Percentiles rank a stretch among this genome's conserved stretches.
phyloP scores from a whole-genome alignment of 192 early-diverging fungal genomes.

The Gryganskiella cystojenkinii region DNA sequence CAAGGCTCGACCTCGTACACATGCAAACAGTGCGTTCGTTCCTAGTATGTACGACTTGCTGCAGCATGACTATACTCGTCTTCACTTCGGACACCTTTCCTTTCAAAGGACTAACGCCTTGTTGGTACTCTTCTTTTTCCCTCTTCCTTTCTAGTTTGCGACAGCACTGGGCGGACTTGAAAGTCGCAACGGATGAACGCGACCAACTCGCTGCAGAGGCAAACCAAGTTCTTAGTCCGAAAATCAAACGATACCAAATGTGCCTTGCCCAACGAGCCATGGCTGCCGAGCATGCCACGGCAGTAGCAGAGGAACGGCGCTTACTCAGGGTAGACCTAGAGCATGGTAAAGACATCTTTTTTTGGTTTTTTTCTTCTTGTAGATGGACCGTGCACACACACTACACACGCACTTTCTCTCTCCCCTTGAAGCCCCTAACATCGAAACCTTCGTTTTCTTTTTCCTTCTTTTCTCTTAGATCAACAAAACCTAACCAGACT shows the following conservation, averaged over 20 bases:
- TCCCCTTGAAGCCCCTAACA: neutral
- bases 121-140: neutral
- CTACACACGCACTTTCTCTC: too few species aligned
- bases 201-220: slow-evolving; percentile 29
- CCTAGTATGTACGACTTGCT: slow-evolving; percentile 27
- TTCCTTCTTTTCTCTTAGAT: slow-evolving; percentile 8
- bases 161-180: slow-evolving; percentile 36
- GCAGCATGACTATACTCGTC: neutral
- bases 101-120: neutral
- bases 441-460: too few species aligned
- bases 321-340: slow-evolving; percentile 21
- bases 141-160: slow-evolving; percentile 9
- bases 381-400: neutral
- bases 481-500: slow-evolving; percentile 25
- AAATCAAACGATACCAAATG: slow-evolving; percentile 40
- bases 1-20: slow-evolving; percentile 47
- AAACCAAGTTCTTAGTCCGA: slow-evolving; percentile 46
- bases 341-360: slow-evolving; percentile 26
- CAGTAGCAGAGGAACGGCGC: slow-evolving; percentile 24
- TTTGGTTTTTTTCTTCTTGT: neutral
- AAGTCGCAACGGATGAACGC: slow-evolving; percentile 10
- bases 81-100: neutral
- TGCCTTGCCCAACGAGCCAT: slow-evolving; percentile 40
- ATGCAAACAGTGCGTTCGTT: slow-evolving; percentile 36
- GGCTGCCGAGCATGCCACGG: slow-evolving; percentile 29